Evolutionary conservation across 768 basidiomycete species (phyloP).

Genomic region (Xerocomus spinulosus): DNA sequence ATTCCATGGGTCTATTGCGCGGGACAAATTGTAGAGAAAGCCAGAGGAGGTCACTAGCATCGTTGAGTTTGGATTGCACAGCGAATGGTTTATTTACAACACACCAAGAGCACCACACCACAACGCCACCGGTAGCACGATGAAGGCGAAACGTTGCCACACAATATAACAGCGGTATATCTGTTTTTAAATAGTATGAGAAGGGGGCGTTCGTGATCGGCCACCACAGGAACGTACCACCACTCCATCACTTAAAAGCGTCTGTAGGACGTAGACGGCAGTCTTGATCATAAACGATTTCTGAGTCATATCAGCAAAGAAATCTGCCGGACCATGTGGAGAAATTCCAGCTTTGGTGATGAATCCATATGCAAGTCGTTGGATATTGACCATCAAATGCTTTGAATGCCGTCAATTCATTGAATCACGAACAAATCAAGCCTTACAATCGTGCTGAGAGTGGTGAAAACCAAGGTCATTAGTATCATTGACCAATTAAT

Average conservation of each 20-base stretch:
- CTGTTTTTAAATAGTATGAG: constrained; percentile 1
- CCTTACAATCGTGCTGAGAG: constrained; percentile 20
- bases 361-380: constrained; percentile 26
- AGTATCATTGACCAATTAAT: constrained; percentile 22
- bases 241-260: constrained; percentile 19
- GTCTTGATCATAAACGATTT: constrained; percentile 30
- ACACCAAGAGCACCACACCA: constrained; percentile 19
- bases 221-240: constrained; percentile 1
- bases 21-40: constrained; percentile 4
- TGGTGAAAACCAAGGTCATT: constrained; percentile 18
- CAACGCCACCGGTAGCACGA: constrained; percentile 11
- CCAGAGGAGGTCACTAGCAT: constrained; percentile 9
- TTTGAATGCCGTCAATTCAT: constrained; percentile 6
- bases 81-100: not conserved
- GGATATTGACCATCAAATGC: constrained; percentile 23
- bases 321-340: constrained; percentile 25
- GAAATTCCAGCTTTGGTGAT: constrained; percentile 13
- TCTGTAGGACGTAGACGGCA: constrained; percentile 24
- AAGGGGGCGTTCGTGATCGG: not conserved
- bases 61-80: not conserved
- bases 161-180: constrained; percentile 24
- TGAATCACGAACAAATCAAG: not conserved
- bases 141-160: constrained; percentile 13
- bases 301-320: constrained; percentile 27
- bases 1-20: not conserved